Evolutionary conservation across 768 basidiomycete genomes (phyloP), one percentile per base, ranked within the genome.

Genomic region (Naganishia vaughanmartiniae): DNA sequence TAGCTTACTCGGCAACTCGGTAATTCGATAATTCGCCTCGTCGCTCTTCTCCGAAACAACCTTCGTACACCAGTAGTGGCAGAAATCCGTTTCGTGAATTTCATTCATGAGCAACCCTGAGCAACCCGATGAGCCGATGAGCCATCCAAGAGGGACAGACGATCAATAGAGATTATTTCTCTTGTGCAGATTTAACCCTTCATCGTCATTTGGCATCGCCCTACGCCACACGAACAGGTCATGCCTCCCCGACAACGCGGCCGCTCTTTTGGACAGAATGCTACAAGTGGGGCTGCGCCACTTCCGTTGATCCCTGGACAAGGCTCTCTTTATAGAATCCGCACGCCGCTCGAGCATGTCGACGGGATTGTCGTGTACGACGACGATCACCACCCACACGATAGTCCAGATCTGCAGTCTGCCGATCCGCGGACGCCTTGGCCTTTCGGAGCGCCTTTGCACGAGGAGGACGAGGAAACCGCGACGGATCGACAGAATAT

Each of bases 311-410:
- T 26, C 24, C 39, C 39, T 10, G 14, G 36, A 31, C 15, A 45
- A 17, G 36, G 33, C 48, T 45, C 51, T 3, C 60, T 70, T n/a
- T 55, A 65, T 36, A 19, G 69, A 42, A 70, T 56, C 11, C 57
- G 45, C 30, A 70, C 69, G 19, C 68, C 68, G 24, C 51, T 69
- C 5, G 69, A 70, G 15, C 69, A 70, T 28, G 46, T 70, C n/a
- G 69, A 70, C 26, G 36, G 51, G 9, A 28, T 70, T 14, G 54
- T 54, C 0, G 48, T 70, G 11, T 58, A 70, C 31, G 69, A 70
- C n/a, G 39, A 65, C 26, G 63, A 65, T n/a, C 58, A 70, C 54
- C 53, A 70, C 24, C 69, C 69, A 11, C 36, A 53, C 21, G 68
- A 70, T 17, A 54, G 51, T 31, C 33, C 53, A 10, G 24, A 51